A percentile compares a stretch with the other conserved stretches of the same genome.
phyloP scores from a whole-genome alignment of 352 stramenopile species.

The Globisporangium spiculum region DNA sequence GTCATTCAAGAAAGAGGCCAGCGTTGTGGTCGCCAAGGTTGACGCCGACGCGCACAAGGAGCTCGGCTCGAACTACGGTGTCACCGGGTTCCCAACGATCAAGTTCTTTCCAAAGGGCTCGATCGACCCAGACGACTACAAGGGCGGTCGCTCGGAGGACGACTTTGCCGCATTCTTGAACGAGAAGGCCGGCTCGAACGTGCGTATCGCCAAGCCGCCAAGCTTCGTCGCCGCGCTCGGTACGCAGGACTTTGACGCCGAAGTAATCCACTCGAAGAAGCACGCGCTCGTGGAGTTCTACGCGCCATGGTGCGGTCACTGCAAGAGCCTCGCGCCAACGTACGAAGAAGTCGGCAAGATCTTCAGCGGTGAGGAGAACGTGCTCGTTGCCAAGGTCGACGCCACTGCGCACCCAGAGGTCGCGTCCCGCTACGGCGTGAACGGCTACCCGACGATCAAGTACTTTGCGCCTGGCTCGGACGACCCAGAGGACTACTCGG shows the following conservation, averaged over 20 bases:
- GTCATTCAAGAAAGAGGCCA: slow-evolving; percentile 82
- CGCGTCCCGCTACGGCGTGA: slow-evolving; percentile 81
- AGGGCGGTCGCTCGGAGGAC: slow-evolving; percentile 79
- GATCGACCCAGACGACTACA: slow-evolving; percentile 84
- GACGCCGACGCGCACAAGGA: slow-evolving; percentile 88
- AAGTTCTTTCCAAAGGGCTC: slow-evolving; percentile 88
- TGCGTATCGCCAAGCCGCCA: slow-evolving; percentile 65
- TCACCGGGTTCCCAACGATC: slow-evolving; percentile 92
- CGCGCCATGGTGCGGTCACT: slow-evolving; percentile 94
- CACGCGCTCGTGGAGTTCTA: slow-evolving; percentile 93
- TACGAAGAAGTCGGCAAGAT: slow-evolving; percentile 86
- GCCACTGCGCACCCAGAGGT: slow-evolving; percentile 61
- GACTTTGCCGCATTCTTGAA: slow-evolving; percentile 80
- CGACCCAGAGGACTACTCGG: slow-evolving; percentile 85
- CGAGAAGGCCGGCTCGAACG: slow-evolving; percentile 68
- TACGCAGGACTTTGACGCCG: slow-evolving; percentile 66
- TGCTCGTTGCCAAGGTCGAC: slow-evolving; percentile 85
- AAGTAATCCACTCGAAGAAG: slow-evolving; percentile 82
- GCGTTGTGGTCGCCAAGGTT: slow-evolving; percentile 87
- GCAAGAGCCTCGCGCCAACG: slow-evolving; percentile 87
- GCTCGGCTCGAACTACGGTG: slow-evolving; percentile 76
- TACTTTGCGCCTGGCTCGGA: slow-evolving; percentile 84
- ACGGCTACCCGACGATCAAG: slow-evolving; percentile 91
- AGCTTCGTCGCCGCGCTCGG: slow-evolving; percentile 65
- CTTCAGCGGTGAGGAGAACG: slow-evolving; percentile 69